These are phyloP conservation scores for Candida ponderosae DNA, from an alignment of 805 yeast species.

Conservation along the genomic window DNA sequence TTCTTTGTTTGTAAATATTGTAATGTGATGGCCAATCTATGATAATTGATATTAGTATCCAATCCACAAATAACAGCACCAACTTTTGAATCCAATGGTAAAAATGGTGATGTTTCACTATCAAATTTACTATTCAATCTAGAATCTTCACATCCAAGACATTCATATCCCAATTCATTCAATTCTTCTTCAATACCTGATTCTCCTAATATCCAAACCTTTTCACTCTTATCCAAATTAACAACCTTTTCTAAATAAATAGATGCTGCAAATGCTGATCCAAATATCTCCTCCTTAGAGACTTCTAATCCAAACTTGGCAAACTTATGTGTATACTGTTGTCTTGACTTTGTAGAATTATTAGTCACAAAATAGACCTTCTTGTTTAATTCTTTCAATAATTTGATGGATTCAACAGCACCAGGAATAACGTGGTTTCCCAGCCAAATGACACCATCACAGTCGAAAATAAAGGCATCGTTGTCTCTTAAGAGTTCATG, in stretches of 20 bases:
- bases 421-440: constrained; percentile 77
- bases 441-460: constrained; percentile 96
- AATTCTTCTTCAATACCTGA: constrained; percentile 79
- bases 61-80: constrained; percentile 90
- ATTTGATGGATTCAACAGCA: constrained; percentile 64
- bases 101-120: constrained; percentile 45
- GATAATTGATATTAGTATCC: constrained; percentile 69
- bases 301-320: constrained; percentile 39
- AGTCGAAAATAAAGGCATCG: constrained; percentile 88
- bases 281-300: constrained; percentile 69
- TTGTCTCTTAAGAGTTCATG: constrained; percentile 49
- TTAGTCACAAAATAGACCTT: constrained; percentile 86
- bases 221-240: constrained; percentile 63
- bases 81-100: constrained; percentile 60
- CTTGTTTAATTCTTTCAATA: constrained; percentile 49
- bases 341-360: constrained; percentile 87
- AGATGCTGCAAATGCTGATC: constrained; percentile 89
- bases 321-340: constrained; percentile 70
- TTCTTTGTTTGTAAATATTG: constrained; percentile 64
- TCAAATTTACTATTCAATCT: constrained; percentile 44
- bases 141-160: constrained; percentile 82
- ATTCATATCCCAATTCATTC: constrained; percentile 59
- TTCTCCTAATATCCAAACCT: constrained; percentile 89
- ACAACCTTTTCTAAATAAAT: constrained; percentile 73
- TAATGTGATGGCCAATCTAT: constrained; percentile 72